phyloP scores from a whole-genome alignment of 2,329 filamentous ascomycete genomes.

The Xylaria digitata region DNA sequence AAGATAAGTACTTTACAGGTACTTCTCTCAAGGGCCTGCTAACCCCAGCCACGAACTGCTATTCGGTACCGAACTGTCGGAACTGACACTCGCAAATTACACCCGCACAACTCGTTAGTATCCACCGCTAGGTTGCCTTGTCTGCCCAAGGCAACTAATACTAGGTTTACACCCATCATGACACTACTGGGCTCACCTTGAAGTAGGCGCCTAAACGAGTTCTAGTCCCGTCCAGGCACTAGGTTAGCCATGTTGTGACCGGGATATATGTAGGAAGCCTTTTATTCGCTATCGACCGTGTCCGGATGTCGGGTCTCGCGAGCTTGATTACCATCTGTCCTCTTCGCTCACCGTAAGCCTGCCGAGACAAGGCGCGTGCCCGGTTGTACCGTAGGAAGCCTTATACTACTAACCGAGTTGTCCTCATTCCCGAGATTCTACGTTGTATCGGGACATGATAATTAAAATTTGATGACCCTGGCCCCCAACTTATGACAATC shows the following conservation, averaged over 20 bases:
- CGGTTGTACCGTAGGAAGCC: background rate
- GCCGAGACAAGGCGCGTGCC: constrained; percentile 7
- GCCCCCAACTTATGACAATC: constrained; percentile 20
- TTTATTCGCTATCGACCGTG: background rate
- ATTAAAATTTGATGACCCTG: constrained; percentile 17
- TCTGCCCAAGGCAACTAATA: constrained; percentile 31
- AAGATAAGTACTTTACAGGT: constrained; percentile 30
- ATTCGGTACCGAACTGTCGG: constrained; percentile 31
- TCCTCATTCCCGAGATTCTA: background rate
- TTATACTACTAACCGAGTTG: background rate
- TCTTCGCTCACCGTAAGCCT: constrained; percentile 20
- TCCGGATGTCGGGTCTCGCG: background rate
- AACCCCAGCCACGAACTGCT: background rate
- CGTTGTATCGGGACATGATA: constrained; percentile 5
- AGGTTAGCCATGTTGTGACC: background rate
- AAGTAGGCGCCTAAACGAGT: constrained; percentile 11
- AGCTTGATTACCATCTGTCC: background rate
- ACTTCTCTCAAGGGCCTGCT: constrained; percentile 21
- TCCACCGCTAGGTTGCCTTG: constrained; percentile 8
- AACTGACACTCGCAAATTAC: constrained; percentile 19
- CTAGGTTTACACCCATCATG: constrained; percentile 27
- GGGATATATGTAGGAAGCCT: constrained; percentile 1
- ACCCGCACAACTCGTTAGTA: constrained; percentile 11
- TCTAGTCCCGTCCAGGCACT: constrained; percentile 11
- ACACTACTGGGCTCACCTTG: background rate